A percentile compares a stretch with the other conserved stretches of the same genome.
These are phyloP conservation scores for Carallia brachiata DNA, from an alignment of 345 rosid genomes.

Conservation along the genomic window DNA sequence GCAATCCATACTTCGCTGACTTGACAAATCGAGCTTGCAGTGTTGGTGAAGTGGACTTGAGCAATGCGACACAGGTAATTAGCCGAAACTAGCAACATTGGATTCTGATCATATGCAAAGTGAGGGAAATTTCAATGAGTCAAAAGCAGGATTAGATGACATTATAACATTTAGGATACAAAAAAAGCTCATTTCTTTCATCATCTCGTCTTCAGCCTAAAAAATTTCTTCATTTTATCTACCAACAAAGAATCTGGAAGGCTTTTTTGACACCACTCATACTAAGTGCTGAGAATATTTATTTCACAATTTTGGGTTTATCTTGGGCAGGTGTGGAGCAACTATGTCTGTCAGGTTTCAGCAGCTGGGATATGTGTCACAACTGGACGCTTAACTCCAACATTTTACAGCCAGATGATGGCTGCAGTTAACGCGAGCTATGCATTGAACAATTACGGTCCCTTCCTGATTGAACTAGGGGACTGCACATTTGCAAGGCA, in stretches of 20 bases:
- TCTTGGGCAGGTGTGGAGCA: conserved; percentile 64
- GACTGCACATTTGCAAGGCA: conserved; percentile 84
- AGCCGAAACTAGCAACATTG: background rate
- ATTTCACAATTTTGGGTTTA: background rate
- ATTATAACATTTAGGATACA: too few relatives aligned
- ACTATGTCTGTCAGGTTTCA: conserved; percentile 72
- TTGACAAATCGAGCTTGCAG: conserved; percentile 63
- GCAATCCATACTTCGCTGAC: conserved; percentile 72
- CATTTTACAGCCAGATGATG: conserved; percentile 64
- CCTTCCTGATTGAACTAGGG: conserved; percentile 61
- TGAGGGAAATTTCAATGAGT: too few relatives aligned
- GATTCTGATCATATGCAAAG: too few relatives aligned
- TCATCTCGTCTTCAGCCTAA: too few relatives aligned
- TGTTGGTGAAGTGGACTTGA: conserved; percentile 62
- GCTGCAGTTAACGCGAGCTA: conserved; percentile 56
- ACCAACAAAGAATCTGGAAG: too few relatives aligned
- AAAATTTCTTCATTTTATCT: too few relatives aligned
- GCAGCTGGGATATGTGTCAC: conserved; percentile 58
- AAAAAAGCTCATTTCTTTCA: too few relatives aligned
- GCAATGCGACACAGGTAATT: conserved; percentile 77
- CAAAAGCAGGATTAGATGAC: too few relatives aligned
- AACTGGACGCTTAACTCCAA: conserved; percentile 73
- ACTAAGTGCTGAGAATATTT: background rate
- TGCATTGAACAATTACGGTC: conserved; percentile 52
- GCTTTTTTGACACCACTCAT: too few relatives aligned